Percentiles rank a stretch among this genome's conserved stretches.
phyloP scores from a whole-genome alignment of 1,139 yeast species.

The Yamadazyma diospyri region DNA sequence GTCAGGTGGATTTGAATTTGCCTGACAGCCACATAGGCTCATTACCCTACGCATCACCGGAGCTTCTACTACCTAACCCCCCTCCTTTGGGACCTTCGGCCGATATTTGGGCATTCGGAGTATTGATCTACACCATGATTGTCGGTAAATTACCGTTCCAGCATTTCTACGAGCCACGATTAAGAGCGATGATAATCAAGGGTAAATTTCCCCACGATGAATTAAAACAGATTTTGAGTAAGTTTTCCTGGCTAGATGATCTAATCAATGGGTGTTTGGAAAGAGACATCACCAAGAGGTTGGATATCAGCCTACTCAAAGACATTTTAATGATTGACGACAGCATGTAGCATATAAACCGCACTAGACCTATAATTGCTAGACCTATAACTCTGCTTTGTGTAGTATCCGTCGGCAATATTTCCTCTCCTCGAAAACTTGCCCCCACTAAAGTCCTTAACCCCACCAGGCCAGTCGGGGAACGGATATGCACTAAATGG shows the following conservation, averaged over 20 bases:
- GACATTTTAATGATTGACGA: slow-evolving; percentile 10
- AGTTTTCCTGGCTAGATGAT: slow-evolving; percentile 33
- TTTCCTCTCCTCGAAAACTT: too few relatives aligned
- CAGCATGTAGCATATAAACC: neutral
- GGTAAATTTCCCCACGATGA: slow-evolving; percentile 55
- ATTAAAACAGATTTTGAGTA: slow-evolving; percentile 34
- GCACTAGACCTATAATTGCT: neutral
- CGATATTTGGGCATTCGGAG: slow-evolving; percentile 92
- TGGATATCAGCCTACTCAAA: slow-evolving; percentile 41
- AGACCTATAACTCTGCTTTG: too few relatives aligned
- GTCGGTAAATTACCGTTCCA: slow-evolving; percentile 78
- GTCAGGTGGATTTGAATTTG: slow-evolving; percentile 25
- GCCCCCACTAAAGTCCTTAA: too few relatives aligned
- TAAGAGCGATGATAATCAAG: slow-evolving; percentile 67
- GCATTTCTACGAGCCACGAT: slow-evolving; percentile 75
- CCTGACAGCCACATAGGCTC: slow-evolving; percentile 81
- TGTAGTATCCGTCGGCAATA: too few relatives aligned
- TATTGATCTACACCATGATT: slow-evolving; percentile 67
- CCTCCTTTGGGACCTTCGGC: slow-evolving; percentile 71
- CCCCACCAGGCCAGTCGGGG: too few relatives aligned
- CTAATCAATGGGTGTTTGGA: slow-evolving; percentile 55
- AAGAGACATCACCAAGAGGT: slow-evolving; percentile 47
- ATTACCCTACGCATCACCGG: slow-evolving; percentile 90
- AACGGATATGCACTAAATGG: too few relatives aligned
- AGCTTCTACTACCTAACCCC: slow-evolving; percentile 62